phyloP scores from a whole-genome alignment of 2,329 filamentous ascomycete genomes.

The Colletotrichum somersetense region DNA sequence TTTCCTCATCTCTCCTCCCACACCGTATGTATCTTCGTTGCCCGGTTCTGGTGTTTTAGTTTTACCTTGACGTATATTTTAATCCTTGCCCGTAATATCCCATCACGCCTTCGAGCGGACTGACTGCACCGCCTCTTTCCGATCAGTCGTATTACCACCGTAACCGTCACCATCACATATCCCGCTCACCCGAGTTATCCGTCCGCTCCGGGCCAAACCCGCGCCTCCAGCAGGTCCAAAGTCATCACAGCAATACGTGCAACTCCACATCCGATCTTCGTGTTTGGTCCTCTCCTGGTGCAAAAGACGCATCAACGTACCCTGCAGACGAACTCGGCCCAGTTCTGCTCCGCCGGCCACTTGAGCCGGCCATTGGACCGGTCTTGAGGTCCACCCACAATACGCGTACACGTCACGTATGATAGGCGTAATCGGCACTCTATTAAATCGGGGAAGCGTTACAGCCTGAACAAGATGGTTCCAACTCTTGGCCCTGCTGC shows the following conservation, averaged over 20 bases:
- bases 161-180: background rate
- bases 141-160: background rate
- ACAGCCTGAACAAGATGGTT: constrained; percentile 37
- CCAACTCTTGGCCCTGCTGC: constrained; percentile 33
- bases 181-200: constrained; percentile 10
- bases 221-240: constrained; percentile 19
- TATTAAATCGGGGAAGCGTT: constrained; percentile 34
- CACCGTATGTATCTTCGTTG: background rate
- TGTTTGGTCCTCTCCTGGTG: constrained; percentile 5
- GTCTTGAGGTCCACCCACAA: constrained; percentile 24
- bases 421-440: constrained; percentile 36
- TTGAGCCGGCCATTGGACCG: constrained; percentile 29
- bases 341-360: constrained; percentile 8
- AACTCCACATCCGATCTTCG: constrained; percentile 12
- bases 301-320: constrained; percentile 9
- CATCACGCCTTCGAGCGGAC: constrained; percentile 31
- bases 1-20: background rate
- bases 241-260: constrained; percentile 24
- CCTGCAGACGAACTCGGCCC: constrained; percentile 14
- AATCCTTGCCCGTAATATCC: constrained; percentile 31
- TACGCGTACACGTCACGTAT: constrained; percentile 35
- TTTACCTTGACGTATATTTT: background rate
- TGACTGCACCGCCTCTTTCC: constrained; percentile 25
- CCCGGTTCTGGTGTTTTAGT: background rate
- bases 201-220: constrained; percentile 4